These are phyloP conservation scores for Symbiodinium natans DNA, from an alignment of 73 alveolate species.

Conservation along the genomic window DNA sequence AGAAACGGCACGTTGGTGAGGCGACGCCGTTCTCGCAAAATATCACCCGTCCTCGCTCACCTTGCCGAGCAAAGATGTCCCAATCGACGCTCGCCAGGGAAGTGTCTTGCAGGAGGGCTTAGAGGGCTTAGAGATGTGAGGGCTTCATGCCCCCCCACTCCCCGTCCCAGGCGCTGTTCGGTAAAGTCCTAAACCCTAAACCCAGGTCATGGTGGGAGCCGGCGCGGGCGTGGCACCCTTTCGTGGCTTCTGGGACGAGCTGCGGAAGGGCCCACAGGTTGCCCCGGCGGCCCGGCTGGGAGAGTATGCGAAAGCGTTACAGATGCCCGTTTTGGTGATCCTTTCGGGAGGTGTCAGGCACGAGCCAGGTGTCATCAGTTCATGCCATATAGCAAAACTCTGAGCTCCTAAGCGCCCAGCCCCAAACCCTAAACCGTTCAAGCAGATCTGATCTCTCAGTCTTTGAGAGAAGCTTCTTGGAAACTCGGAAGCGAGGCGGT, in stretches of 20 bases:
- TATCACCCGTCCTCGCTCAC: constrained; percentile 35
- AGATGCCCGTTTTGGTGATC: not conserved
- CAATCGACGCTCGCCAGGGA: constrained; percentile 21
- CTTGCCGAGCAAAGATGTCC: constrained; percentile 75
- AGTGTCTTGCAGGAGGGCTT: not conserved
- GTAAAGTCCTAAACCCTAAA: no score
- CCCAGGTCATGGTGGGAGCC: constrained; percentile 92
- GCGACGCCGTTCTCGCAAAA: constrained; percentile 58
- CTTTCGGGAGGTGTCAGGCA: not conserved
- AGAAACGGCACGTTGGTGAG: no score
- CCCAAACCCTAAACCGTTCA: no score
- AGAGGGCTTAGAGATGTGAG: no score
- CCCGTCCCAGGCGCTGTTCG: no score
- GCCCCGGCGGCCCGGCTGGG: constrained; percentile 36
- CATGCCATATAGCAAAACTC: no score
- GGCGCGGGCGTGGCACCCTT: constrained; percentile 92
- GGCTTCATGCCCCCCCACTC: no score
- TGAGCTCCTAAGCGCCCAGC: no score
- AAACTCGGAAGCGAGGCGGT: not conserved
- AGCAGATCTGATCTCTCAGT: no score
- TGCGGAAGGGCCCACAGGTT: constrained; percentile 52
- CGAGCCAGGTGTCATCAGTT: no score
- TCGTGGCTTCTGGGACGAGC: constrained; percentile 90
- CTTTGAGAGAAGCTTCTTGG: no score
- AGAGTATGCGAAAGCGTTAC: not conserved